Conservation (phyloP, 768 basidiomycete species). For the Agrocybe pediades region DNA sequence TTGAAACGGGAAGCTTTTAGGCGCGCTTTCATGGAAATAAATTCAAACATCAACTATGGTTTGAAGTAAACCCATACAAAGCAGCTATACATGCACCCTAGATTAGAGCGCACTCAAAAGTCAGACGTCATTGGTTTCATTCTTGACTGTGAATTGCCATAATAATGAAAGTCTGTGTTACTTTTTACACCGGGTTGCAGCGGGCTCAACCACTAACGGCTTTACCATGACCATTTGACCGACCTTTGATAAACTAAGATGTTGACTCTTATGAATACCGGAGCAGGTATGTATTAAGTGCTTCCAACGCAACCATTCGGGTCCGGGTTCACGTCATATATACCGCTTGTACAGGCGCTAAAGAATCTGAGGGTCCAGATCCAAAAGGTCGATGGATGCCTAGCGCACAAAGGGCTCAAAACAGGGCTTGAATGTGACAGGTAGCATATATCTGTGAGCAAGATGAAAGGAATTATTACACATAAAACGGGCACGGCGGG, state of each 20-base stretch:
- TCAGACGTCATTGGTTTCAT: conserved; percentile 5
- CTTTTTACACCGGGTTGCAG: not conserved
- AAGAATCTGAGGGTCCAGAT: not conserved
- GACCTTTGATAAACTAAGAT: conserved; percentile 3
- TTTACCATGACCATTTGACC: conserved; percentile 15
- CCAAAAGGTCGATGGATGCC: not conserved
- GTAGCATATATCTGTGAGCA: not conserved
- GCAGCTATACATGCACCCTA: not conserved
- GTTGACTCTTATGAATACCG: not conserved
- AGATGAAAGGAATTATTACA: not conserved
- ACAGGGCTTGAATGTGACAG: conserved; percentile 2
- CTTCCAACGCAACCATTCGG: not conserved
- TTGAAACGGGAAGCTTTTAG: not conserved
- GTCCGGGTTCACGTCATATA: not conserved
- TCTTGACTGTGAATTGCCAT: conserved; percentile 5
- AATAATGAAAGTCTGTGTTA: not conserved
- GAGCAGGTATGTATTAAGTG: not conserved
- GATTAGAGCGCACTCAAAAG: not conserved
- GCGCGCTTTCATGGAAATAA: not conserved
- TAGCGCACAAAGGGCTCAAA: not conserved
- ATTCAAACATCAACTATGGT: not conserved
- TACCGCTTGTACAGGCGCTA: not conserved
- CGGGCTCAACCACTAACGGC: conserved; percentile 9
- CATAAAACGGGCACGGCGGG: not conserved
- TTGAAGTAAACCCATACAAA: not conserved